Base-by-base conservation (phyloP, 2,329 filamentous ascomycete genomes). In the Dactylellina drechsleri region DNA sequence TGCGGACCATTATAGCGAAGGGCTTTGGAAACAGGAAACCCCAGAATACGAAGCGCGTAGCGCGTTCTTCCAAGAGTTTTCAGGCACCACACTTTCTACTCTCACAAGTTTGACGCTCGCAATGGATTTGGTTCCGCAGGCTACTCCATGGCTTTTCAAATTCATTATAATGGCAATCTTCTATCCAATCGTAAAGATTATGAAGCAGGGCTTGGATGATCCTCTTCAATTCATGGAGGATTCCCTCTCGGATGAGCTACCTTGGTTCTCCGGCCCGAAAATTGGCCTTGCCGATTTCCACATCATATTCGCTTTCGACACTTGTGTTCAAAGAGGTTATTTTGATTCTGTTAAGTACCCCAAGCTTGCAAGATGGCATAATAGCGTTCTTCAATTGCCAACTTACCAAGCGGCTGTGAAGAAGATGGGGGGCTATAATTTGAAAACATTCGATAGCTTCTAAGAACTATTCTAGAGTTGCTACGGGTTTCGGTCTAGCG, bases 281-380 rank as follows among this genome's bases (percentile, higher is more conserved):
- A 45, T 75, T n/a, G 71, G 71, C 5, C 53, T 68, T 4, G 71
- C 71, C 4, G 71, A 75, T 23, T 75, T 75, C 26, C 57, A 49
- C 41, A 68, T 68, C 64, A 60, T 75, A 5, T 75, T 75, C 31
- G 41, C 71, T 13, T 54, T 75, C 47, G 71, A 75, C 58, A 60
- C 45, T 15, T 61, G 64, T 26, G 59, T 68, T 50, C 43, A 28
- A 18, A 68, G 71, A 60, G 56, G 58, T 12, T 75, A 64, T 28
- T 68, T 75, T 18, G 71, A 75, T 28, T 23, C 58, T 10, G 13
- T 20, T 41, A 68, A 65, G 40, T 75, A 75, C 53, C 71, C 71
- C 10, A 75, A 68, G 13, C n/a, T 68, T 5, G 36, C 54, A 15
- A 23, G 28, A 41, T 75, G 71, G 71, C 64, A 68, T 15, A 28